Base-by-base conservation (phyloP, 1,284 basidiomycete genomes). In the Vanrija sp. region DNA sequence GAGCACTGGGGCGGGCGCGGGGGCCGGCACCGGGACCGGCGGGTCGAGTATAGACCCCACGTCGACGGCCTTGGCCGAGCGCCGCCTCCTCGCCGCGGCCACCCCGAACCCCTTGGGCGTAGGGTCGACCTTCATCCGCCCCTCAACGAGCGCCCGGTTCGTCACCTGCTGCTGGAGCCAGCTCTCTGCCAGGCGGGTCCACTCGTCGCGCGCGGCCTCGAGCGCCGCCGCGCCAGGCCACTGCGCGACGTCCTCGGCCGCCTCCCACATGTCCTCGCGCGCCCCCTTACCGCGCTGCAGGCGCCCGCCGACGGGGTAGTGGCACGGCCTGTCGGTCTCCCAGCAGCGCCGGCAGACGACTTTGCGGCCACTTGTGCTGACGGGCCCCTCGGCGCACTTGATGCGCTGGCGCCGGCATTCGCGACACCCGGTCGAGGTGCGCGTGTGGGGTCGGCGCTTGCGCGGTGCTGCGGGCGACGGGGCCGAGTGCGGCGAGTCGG, bases 301-400 rank as follows among this genome's bases (percentile, higher is more conserved):
- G 18, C 47, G 47, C 10, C 51, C 53, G 16, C 53, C 51, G 24
- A 49, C 51, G 12, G 61, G 61, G 39, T 62, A 62, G 47, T 45
- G 56, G 36, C 61, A 62, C 14, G 36, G 31, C 4, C 45, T 41
- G 36, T 57, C 61, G 18, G 55, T 55, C 37, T 62, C 58, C 43
- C 49, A 55, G 47, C 61, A 62, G 20, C 54, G 44, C 27, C 52
- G 47, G 47, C 61, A 62, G n/a, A 55, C 43, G 36, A 60, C 41
- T 47, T 60, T 55, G 36, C 47, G 43, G 1, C 58, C 58, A 22
- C 31, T 41, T 4, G 22, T 19, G 16, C 41, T 6, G 15, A 53
- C 19, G 0, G 41, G 41, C 2, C 58, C 58, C 41, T 62, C 61
- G 9, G 56, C 48, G 38, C 61, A 62, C 27, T 62, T 62, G 23